phyloP scores from a whole-genome alignment of 2,329 filamentous ascomycete genomes.

The Cercospora sp. region DNA sequence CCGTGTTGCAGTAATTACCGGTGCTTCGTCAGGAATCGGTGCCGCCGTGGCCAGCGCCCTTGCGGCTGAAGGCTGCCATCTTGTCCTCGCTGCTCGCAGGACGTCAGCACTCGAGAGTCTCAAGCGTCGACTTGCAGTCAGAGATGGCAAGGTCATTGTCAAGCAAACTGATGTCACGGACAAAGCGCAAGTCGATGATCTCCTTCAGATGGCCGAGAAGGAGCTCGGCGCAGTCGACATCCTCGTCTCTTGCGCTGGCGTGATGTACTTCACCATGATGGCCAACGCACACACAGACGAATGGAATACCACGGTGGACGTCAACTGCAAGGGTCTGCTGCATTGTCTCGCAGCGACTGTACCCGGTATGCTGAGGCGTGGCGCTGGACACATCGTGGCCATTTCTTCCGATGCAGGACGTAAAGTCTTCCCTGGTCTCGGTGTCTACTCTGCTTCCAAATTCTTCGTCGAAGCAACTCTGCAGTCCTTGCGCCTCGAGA shows the following conservation, averaged over 20 bases:
- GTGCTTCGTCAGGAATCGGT: slow-evolving; percentile 77
- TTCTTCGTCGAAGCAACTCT: slow-evolving; percentile 83
- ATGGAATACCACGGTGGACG: slow-evolving; percentile 79
- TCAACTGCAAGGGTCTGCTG: slow-evolving; percentile 81
- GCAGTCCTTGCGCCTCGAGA: slow-evolving; percentile 73
- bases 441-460: slow-evolving; percentile 80
- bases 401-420: slow-evolving; percentile 81
- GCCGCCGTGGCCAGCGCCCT: slow-evolving; percentile 70
- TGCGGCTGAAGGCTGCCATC: slow-evolving; percentile 68
- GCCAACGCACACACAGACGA: slow-evolving; percentile 70
- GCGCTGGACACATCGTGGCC: slow-evolving; percentile 71
- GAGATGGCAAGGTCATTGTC: slow-evolving; percentile 65
- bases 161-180: slow-evolving; percentile 73
- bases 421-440: slow-evolving; percentile 77
- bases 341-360: slow-evolving; percentile 70
- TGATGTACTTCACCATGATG: slow-evolving; percentile 92
- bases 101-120: slow-evolving; percentile 66
- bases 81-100: slow-evolving; percentile 71
- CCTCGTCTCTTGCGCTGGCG: slow-evolving; percentile 75
- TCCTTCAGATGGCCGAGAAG: slow-evolving; percentile 60
- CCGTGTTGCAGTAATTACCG: slow-evolving; percentile 73
- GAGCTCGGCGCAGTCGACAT: slow-evolving; percentile 74
- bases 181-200: slow-evolving; percentile 63
- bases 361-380: slow-evolving; percentile 69
- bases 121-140: slow-evolving; percentile 59